Evolutionary conservation across 1,284 basidiomycete species (phyloP).

Genomic region (Ceratobasidium sp.): DNA sequence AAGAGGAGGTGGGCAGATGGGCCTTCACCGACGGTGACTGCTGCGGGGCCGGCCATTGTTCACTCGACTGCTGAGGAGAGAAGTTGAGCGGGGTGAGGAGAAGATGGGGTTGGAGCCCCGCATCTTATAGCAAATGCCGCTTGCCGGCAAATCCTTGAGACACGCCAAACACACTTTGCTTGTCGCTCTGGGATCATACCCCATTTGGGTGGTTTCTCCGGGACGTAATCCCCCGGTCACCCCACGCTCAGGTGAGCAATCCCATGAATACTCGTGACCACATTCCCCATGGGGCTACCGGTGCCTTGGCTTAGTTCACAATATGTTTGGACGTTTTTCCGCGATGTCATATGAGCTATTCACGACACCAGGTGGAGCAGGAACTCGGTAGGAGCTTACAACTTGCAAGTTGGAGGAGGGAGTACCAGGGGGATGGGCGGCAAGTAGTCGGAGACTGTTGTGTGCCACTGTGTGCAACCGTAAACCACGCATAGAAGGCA

Average conservation of each 20-base stretch:
- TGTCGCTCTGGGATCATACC: not conserved
- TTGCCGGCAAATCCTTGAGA: conserved; percentile 21
- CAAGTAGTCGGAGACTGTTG: conserved; percentile 38
- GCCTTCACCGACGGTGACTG: conserved; percentile 22
- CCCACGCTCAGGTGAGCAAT: not conserved
- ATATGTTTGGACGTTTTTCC: not conserved
- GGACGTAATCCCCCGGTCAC: conserved; percentile 10
- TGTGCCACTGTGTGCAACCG: not conserved
- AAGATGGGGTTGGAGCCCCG: conserved; percentile 23
- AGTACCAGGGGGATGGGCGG: conserved; percentile 17
- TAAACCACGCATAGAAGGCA: conserved; percentile 8
- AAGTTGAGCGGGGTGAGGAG: conserved; percentile 41
- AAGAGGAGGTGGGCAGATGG: conserved; percentile 26
- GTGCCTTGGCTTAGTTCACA: not conserved
- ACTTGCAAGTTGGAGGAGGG: not conserved
- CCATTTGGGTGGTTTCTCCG: conserved; percentile 40
- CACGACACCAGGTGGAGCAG: not conserved
- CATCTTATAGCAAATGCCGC: conserved; percentile 27
- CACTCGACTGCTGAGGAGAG: conserved; percentile 14
- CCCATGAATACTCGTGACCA: not conserved
- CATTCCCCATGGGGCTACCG: conserved; percentile 29
- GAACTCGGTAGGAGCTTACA: too few species aligned
- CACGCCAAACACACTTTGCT: not conserved
- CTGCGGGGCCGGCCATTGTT: conserved; percentile 35
- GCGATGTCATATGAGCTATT: not conserved